Evolutionary conservation across 805 yeast genomes (phyloP), one percentile per base, ranked within the genome.

Genomic region (Wickerhamiella hasegawae): DNA sequence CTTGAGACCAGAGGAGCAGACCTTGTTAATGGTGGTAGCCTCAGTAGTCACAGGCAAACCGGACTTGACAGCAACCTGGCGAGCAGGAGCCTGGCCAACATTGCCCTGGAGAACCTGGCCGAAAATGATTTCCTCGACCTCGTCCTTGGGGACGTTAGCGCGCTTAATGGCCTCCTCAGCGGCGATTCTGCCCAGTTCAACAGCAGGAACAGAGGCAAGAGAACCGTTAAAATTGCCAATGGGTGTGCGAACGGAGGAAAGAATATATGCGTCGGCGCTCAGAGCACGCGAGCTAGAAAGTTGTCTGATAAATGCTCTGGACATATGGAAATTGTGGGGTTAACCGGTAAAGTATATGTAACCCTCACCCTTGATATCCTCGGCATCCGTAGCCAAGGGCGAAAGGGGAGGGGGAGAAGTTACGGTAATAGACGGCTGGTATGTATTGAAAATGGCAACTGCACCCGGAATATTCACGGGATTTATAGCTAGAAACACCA

Each of bases 61-160:
- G 12, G 95, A 77, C 48, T 73, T 76, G 47, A 84, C 52, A 14
- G 90, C 94, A 32, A 85, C 96, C 64, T 85, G 97, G 62, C 96
- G 78, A 20, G 97, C 97, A 29, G 96, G 96, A 35, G 90, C 85
- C 62, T 85, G 97, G 40, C 97, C 97, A 39, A 78, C 72, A 51
- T 81, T 80, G 41, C 94, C 97, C 55, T 78, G 84, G 51, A 85
- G 59, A 26, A 83, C 97, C 52, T 82, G 78, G 52, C 97, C 97
- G 56, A 82, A 82, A 51, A 76, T 68, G 49, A 85, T 72, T 59
- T 87, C 96, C 48, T 85, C 94, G 37, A 80, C 87, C 42, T 69
- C 76, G 22, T 40, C 42, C 22, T 29, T 27, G 15, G 26, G 15
- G 58, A 87, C 69, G 53, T 75, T 71, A 39, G 94, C 93, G 51